phyloP scores from a whole-genome alignment of 208 protist species.

The Leishmania gerbilli region DNA sequence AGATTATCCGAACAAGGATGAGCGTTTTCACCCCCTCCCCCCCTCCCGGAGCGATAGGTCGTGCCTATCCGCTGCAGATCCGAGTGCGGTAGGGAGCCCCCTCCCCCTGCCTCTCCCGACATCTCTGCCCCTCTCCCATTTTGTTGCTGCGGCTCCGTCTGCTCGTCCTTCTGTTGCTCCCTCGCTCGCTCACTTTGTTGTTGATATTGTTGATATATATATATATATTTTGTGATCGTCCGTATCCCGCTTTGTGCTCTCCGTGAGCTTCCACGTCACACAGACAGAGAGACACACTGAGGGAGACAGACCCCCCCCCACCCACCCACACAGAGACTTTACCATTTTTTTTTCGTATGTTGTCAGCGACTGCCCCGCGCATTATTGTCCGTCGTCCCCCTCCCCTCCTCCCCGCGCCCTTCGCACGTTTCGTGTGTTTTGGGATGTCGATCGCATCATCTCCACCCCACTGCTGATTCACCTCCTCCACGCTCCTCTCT shows the following conservation, averaged over 20 bases:
- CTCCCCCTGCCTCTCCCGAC: not conserved
- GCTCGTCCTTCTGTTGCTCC: not conserved
- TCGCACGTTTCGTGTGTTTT: not conserved
- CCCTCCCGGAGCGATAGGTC: not conserved
- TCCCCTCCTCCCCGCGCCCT: not conserved
- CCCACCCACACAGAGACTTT: not conserved
- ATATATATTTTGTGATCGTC: not conserved
- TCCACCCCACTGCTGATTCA: not conserved
- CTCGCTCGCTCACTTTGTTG: not conserved
- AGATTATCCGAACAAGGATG: not conserved
- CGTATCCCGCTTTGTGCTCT: not conserved
- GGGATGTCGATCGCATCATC: not conserved
- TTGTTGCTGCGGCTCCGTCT: not conserved
- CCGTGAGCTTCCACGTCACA: not conserved
- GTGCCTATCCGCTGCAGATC: not conserved
- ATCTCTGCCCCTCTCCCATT: not conserved
- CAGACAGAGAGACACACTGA: not conserved
- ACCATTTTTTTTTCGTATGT: not conserved
- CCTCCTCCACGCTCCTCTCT: not conserved
- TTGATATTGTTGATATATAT: not conserved
- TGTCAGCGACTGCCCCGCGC: not conserved
- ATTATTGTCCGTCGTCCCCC: not conserved
- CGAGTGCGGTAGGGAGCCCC: not conserved
- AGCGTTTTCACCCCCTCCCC: not conserved
- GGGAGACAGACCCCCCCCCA: not conserved